Base-by-base conservation (phyloP, 2,329 filamentous ascomycete genomes). In the Blumeriella jaapii region DNA sequence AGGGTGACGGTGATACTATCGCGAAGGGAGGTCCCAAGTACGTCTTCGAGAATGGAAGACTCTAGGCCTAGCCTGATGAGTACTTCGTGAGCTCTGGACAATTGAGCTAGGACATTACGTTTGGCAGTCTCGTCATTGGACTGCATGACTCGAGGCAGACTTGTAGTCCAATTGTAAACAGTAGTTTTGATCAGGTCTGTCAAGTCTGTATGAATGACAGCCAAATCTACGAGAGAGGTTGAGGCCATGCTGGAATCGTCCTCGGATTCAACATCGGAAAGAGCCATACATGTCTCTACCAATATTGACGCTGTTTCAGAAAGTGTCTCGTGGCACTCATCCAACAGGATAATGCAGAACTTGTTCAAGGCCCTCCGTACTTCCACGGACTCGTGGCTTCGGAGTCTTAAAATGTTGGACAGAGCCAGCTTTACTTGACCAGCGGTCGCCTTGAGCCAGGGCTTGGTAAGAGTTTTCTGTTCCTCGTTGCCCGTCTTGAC, bases 371-470 rank as follows among this genome's bases (percentile, higher is more conserved):
- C 73, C 18, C 64, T 60, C 34, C 72, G 74, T 13, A 96, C 78
- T 33, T 86, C 76, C 3, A 61, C 52, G 20, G 80, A 73, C 29
- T 80, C 71, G 53, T 89, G 78, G 24, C 65, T 72, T 11, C 82
- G 77, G 19, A 95, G 58, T 49, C 79, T 85, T 44, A 91, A 65
- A 12, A 95, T 69, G 23, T 78, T 82, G 4, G 77, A 73, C 11
- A 98, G 62, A 1, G 86, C 87, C 34, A 91, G 68, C 54, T 87
- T 89, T 36, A 96, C 71, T 55, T 96, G 87, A 1, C 71, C 68
- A 2, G 75, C 64, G 2, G 89, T 94, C 6, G 82, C 85, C 41
- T 75, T 78, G 1, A 93, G 62, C 91, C 91, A 98, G 20, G 68
- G 63, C 53, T 45, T 47, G 2, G 48, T 51, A 8, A 56, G 40